Evolutionary conservation across 768 basidiomycete genomes (phyloP).

Genomic region (Mycena albidolilacea): DNA sequence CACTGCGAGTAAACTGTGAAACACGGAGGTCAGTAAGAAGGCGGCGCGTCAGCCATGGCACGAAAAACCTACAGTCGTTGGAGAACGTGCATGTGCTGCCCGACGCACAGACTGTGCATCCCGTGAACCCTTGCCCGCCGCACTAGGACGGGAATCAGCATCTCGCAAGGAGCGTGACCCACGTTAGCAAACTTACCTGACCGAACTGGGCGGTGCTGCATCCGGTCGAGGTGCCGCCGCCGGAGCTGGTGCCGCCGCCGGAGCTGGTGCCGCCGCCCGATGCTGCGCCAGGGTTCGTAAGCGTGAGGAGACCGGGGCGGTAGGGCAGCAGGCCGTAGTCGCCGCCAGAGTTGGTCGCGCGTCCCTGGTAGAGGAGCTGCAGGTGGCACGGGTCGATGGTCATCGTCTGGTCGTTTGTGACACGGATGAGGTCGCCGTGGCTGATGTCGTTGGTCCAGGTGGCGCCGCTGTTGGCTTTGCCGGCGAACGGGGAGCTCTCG

Average conservation of each 20-base stretch:
- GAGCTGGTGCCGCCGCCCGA: conserved; percentile 24
- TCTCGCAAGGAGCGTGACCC: conserved; percentile 15
- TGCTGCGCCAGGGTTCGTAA: conserved; percentile 17
- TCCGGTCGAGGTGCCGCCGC: conserved; percentile 15
- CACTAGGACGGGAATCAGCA: conserved; percentile 27
- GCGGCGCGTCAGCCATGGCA: conserved; percentile 8
- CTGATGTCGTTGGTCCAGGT: conserved; percentile 40
- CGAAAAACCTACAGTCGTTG: conserved; percentile 21
- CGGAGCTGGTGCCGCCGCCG: conserved; percentile 9
- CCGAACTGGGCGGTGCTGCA: conserved; percentile 27
- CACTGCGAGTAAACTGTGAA: conserved; percentile 28
- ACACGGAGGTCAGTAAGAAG: conserved; percentile 16
- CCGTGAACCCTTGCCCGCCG: conserved; percentile 29
- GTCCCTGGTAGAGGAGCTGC: conserved; percentile 39
- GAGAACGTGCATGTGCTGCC: conserved; percentile 24
- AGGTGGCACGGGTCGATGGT: conserved; percentile 35
- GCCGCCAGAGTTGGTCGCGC: conserved; percentile 24
- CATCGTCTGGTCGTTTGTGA: conserved; percentile 36
- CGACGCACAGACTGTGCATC: conserved; percentile 25
- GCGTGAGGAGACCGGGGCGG: conserved; percentile 35
- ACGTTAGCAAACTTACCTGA: conserved; percentile 27
- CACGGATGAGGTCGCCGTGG: conserved; percentile 36
- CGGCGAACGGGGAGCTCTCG: conserved; percentile 36
- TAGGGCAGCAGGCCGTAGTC: conserved; percentile 34
- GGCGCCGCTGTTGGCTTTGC: conserved; percentile 36